Evolutionary conservation across 208 protist genomes (phyloP).

Genomic region (Strigomonas galati): DNA sequence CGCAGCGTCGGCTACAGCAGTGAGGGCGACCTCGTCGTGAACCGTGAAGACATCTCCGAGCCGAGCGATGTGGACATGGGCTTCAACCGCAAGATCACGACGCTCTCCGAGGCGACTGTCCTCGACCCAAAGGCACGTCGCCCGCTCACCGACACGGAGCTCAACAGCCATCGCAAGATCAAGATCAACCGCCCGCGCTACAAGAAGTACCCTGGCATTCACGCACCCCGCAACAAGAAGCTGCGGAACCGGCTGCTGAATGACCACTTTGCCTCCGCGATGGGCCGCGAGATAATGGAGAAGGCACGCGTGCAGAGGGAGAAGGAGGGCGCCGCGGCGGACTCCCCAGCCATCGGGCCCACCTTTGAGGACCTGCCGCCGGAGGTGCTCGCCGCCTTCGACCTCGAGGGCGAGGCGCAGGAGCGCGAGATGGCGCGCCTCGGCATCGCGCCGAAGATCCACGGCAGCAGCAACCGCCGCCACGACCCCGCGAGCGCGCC

Average conservation of each 20-base stretch:
- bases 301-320: slow-evolving; percentile 47
- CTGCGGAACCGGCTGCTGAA: slow-evolving; percentile 79
- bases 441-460: slow-evolving; percentile 16
- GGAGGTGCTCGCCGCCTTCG: slow-evolving; percentile 46
- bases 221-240: slow-evolving; percentile 68
- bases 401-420: slow-evolving; percentile 69
- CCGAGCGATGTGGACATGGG: slow-evolving; percentile 66
- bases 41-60: slow-evolving; percentile 72
- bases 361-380: slow-evolving; percentile 59
- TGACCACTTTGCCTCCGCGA: slow-evolving; percentile 70
- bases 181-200: slow-evolving; percentile 45
- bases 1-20: slow-evolving; percentile 86
- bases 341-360: slow-evolving; percentile 26
- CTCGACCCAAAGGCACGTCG: slow-evolving; percentile 73
- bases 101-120: slow-evolving; percentile 62
- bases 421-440: slow-evolving; percentile 32
- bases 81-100: slow-evolving; percentile 42
- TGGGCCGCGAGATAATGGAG: slow-evolving; percentile 40
- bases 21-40: slow-evolving; percentile 80
- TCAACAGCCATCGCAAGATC: slow-evolving; percentile 33
- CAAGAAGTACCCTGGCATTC: slow-evolving; percentile 88
- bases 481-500: slow-evolving; percentile 3
- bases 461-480: not conserved
- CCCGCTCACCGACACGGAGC: slow-evolving; percentile 59
- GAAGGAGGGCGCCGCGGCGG: slow-evolving; percentile 16